These are phyloP conservation scores for Orobanche coerulescens DNA, from an alignment of 257 asterid genomes.

Conservation along the genomic window DNA sequence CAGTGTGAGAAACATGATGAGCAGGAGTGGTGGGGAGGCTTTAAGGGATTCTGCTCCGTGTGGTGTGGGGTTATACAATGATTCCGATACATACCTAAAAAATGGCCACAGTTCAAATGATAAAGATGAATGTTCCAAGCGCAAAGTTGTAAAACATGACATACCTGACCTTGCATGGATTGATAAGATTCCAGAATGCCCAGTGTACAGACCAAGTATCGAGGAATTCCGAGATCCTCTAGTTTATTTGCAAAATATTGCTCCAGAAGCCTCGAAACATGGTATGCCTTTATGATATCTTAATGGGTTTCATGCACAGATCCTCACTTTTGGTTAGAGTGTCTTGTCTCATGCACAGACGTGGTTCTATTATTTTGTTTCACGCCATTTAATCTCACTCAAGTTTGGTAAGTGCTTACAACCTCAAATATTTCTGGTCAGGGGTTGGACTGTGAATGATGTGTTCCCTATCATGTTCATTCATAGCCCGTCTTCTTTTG, in stretches of 20 bases:
- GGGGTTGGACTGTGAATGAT: background rate
- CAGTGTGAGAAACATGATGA: slow-evolving; percentile 37
- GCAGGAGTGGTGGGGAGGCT: slow-evolving; percentile 78
- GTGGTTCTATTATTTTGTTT: background rate
- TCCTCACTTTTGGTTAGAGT: slow-evolving; percentile 2
- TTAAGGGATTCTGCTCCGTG: slow-evolving; percentile 67
- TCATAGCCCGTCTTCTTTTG: background rate
- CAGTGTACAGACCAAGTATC: slow-evolving; percentile 67
- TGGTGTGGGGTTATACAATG: slow-evolving; percentile 59
- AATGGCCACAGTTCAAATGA: slow-evolving; percentile 38
- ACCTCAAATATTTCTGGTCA: background rate
- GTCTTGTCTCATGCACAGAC: background rate
- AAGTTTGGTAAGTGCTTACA: background rate
- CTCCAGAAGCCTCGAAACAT: slow-evolving; percentile 92
- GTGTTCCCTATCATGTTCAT: background rate
- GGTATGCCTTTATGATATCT: slow-evolving; percentile 36
- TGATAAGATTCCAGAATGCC: slow-evolving; percentile 75
- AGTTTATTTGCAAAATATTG: slow-evolving; percentile 79
- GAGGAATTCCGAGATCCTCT: slow-evolving; percentile 95
- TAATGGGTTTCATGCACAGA: slow-evolving; percentile 4
- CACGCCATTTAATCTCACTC: background rate
- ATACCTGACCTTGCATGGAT: slow-evolving; percentile 73
- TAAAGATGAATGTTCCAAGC: slow-evolving; percentile 52
- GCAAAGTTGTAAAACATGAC: slow-evolving; percentile 63
- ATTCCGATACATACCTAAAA: slow-evolving; percentile 32